These are phyloP conservation scores for Pythium sukuiense DNA, from an alignment of 352 stramenopile species.

Conservation along the genomic window DNA sequence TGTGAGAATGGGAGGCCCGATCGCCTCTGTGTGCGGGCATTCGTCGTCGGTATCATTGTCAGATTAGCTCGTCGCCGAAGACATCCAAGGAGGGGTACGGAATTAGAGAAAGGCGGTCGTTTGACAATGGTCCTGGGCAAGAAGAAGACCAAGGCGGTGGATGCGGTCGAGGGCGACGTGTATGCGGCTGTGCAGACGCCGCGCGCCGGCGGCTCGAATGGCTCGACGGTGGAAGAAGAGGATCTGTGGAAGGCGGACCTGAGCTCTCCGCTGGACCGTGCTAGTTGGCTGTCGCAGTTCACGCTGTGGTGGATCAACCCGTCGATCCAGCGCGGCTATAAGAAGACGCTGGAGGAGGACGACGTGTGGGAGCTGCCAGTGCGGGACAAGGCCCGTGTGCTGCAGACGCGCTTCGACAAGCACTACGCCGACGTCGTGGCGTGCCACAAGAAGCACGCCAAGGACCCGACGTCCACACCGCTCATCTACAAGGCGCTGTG, in stretches of 20 bases:
- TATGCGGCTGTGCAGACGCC: slow-evolving; percentile 19
- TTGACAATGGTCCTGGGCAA: neutral
- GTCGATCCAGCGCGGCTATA: slow-evolving; percentile 17
- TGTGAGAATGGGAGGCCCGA: neutral
- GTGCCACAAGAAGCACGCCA: neutral
- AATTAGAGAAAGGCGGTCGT: no score
- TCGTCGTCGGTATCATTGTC: neutral
- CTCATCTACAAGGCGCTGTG: slow-evolving; percentile 27
- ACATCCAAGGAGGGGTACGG: no score
- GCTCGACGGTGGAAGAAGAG: neutral
- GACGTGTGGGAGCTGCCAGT: slow-evolving; percentile 35
- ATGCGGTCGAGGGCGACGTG: slow-evolving; percentile 5
- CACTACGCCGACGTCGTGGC: neutral
- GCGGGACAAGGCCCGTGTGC: slow-evolving; percentile 24
- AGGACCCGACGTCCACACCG: slow-evolving; percentile 3
- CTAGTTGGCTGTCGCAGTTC: slow-evolving; percentile 23
- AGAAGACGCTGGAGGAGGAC: slow-evolving; percentile 26
- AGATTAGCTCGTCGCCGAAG: neutral
- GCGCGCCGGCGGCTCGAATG: neutral
- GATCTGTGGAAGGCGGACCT: slow-evolving; percentile 11
- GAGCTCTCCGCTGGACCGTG: slow-evolving; percentile 16
- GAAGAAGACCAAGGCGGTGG: neutral
- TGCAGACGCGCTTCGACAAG: slow-evolving; percentile 31
- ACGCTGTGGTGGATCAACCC: slow-evolving; percentile 30
- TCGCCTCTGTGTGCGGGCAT: neutral